phyloP scores from a whole-genome alignment of 106 monocot species.

The Platanthera guangdongensis region DNA sequence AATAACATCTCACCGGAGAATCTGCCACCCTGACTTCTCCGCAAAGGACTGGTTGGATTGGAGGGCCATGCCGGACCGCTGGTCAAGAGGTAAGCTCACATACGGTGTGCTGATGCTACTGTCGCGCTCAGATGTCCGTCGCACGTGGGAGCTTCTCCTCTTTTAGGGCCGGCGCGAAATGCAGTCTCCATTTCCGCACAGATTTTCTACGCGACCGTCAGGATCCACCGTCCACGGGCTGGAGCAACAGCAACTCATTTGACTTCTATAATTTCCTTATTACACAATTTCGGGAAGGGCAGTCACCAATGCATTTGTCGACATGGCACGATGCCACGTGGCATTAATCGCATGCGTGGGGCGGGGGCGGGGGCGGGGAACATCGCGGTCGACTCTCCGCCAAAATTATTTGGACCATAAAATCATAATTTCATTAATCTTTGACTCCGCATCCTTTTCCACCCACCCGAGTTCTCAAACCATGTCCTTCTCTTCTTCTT shows the following conservation, averaged over 20 bases:
- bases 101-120: not conserved
- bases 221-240: not conserved
- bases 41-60: too few species aligned
- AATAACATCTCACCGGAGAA: too few species aligned
- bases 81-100: too few species aligned
- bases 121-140: not conserved
- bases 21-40: too few species aligned
- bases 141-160: not conserved
- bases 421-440: not conserved
- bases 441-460: not conserved
- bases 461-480: not conserved
- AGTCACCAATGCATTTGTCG: not conserved
- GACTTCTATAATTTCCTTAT: not conserved
- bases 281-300: not conserved
- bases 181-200: not conserved
- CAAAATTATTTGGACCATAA: not conserved
- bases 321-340: not conserved
- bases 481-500: not conserved
- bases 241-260: not conserved
- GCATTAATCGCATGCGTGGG: not conserved
- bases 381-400: not conserved
- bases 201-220: not conserved
- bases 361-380: not conserved
- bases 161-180: constrained; percentile 4
- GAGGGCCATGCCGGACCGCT: too few species aligned